Evolutionary conservation across 805 yeast genomes (phyloP).

Genomic region (Pichia deserticola): DNA sequence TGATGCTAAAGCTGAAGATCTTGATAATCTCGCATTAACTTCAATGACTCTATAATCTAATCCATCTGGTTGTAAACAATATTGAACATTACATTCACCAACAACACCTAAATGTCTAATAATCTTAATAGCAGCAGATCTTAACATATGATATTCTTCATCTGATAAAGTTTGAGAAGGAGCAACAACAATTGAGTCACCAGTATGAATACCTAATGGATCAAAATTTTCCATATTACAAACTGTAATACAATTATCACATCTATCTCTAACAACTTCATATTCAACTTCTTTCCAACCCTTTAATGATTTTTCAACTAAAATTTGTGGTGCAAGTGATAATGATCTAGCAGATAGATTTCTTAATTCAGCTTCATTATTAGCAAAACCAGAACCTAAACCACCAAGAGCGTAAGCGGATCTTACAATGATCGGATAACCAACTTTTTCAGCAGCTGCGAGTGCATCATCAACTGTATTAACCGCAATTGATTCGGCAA

Average conservation of each 20-base stretch:
- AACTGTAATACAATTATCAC: constrained; percentile 95
- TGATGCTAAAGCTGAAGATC: constrained; percentile 96
- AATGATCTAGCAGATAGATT: constrained; percentile 86
- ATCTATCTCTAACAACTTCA: constrained; percentile 95
- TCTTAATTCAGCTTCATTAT: constrained; percentile 70
- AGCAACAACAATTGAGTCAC: constrained; percentile 98
- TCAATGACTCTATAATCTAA: constrained; percentile 94
- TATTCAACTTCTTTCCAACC: constrained; percentile 99
- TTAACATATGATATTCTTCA: constrained; percentile 95
- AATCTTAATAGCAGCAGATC: constrained; percentile 95
- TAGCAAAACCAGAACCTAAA: constrained; percentile 94
- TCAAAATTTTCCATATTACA: constrained; percentile 99
- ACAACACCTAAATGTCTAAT: constrained; percentile 97
- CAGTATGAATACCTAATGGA: constrained; percentile 97
- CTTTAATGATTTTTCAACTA: constrained; percentile 93
- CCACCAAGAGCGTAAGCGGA: constrained; percentile 98
- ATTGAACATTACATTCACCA: constrained; percentile 98
- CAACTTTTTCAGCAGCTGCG: constrained; percentile 78
- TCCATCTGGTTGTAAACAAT: constrained; percentile 93
- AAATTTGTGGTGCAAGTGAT: constrained; percentile 86
- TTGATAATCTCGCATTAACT: constrained; percentile 93
- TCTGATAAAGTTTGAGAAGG: constrained; percentile 97
- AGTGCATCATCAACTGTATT: constrained; percentile 89
- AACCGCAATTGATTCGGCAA: constrained; percentile 95
- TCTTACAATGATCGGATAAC: constrained; percentile 95